Percentiles rank a stretch among this genome's conserved stretches.
Evolutionary conservation across 306 rosid species (phyloP).

Genomic region (Ammopiptanthus mongolicus): DNA sequence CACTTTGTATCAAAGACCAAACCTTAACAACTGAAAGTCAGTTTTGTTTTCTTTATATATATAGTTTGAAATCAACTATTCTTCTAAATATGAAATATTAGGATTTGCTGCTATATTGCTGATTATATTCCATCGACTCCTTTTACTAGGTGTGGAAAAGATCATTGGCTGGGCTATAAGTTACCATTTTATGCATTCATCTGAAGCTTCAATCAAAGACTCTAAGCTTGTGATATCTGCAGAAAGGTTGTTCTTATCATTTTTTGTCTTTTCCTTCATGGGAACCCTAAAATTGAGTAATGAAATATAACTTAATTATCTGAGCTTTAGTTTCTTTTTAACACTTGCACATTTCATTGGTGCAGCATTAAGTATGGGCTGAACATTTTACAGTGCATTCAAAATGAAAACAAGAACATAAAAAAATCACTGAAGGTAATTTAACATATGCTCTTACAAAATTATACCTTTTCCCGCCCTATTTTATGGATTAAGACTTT

Average conservation of each 20-base stretch:
- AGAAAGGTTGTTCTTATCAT: slow-evolving; percentile 56
- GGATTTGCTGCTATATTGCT: not conserved
- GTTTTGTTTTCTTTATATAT: not conserved
- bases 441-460: not conserved
- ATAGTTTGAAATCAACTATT: not conserved
- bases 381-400: slow-evolving; percentile 68
- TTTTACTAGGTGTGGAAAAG: slow-evolving; percentile 73
- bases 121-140: not conserved
- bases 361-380: slow-evolving; percentile 76
- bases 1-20: slow-evolving; percentile 72
- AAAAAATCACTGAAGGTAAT: slow-evolving; percentile 86
- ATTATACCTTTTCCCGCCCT: not conserved
- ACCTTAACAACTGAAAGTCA: slow-evolving; percentile 70
- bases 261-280: slow-evolving; percentile 1
- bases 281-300: not conserved
- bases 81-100: not conserved
- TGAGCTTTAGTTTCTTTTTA: not conserved
- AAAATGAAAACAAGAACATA: slow-evolving; percentile 61
- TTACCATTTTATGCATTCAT: slow-evolving; percentile 66
- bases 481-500: not conserved
- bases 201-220: slow-evolving; percentile 57
- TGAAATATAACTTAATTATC: not conserved
- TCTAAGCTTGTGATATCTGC: slow-evolving; percentile 64
- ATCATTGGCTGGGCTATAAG: slow-evolving; percentile 92
- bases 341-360: slow-evolving; percentile 20